Conservation (phyloP, 1,284 basidiomycete genomes). For the Ganoderma multipileum region DNA sequence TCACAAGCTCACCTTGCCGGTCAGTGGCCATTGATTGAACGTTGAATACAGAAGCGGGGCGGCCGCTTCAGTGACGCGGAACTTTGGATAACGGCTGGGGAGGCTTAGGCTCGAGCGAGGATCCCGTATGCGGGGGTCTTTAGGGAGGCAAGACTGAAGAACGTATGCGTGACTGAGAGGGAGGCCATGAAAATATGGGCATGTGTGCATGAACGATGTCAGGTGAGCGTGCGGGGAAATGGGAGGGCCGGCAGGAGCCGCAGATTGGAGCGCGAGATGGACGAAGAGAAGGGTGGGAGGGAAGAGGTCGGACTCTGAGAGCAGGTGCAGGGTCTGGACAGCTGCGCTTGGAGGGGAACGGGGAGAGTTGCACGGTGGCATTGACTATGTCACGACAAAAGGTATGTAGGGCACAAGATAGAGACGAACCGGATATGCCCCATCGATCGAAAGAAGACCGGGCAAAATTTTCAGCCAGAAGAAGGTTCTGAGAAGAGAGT, state of each 20-base stretch:
- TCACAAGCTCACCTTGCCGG: slow-evolving; percentile 9
- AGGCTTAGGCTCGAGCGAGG: background rate
- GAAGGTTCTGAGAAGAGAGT: slow-evolving; percentile 21
- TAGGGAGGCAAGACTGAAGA: slow-evolving; percentile 16
- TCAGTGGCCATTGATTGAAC: background rate
- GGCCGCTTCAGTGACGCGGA: slow-evolving; percentile 1
- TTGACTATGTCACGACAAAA: background rate
- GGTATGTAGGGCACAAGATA: slow-evolving; percentile 4
- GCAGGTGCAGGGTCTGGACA: slow-evolving; percentile 20
- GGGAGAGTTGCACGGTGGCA: slow-evolving; percentile 6
- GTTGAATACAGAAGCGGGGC: slow-evolving; percentile 4
- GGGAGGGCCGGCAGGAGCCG: slow-evolving; percentile 22
- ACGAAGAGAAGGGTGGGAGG: background rate
- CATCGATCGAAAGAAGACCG: slow-evolving; percentile 15
- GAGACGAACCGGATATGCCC: slow-evolving; percentile 14
- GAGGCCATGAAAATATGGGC: slow-evolving; percentile 19
- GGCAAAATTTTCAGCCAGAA: slow-evolving; percentile 20
- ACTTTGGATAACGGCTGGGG: background rate
- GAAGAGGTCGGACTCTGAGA: slow-evolving; percentile 4
- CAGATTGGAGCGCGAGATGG: slow-evolving; percentile 20
- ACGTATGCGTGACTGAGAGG: slow-evolving; percentile 15
- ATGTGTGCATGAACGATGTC: slow-evolving; percentile 11
- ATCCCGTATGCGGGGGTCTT: slow-evolving; percentile 14
- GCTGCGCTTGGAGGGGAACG: slow-evolving; percentile 11
- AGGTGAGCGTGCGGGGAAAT: slow-evolving; percentile 20